These are phyloP conservation scores for Amanita polypyramis DNA, from an alignment of 768 basidiomycete species.

Conservation along the genomic window DNA sequence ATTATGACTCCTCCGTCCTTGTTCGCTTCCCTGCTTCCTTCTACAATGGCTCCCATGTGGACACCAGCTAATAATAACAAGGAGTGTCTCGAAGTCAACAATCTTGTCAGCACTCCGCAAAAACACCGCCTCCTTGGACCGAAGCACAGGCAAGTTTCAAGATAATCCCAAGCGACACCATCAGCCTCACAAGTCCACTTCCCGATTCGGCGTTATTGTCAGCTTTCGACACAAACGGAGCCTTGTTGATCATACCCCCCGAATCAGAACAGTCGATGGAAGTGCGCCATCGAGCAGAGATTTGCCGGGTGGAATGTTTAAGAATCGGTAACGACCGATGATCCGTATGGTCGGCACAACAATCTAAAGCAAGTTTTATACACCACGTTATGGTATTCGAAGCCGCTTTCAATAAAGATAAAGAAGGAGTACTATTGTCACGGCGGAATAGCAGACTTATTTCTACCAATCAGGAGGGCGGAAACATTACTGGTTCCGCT, in stretches of 20 bases:
- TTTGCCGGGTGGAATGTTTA: too few species aligned
- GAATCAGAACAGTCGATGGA: neutral
- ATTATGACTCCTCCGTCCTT: neutral
- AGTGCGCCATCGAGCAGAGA: neutral
- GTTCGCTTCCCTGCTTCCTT: neutral
- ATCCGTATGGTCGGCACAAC: too few species aligned
- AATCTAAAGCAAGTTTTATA: too few species aligned
- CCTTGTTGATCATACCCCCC: neutral
- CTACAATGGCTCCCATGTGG: neutral
- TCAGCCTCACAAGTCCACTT: neutral
- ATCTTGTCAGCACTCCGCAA: neutral
- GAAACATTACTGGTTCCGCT: too few species aligned
- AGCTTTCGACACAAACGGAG: neutral
- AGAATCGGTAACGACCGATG: too few species aligned
- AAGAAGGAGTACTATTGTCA: too few species aligned
- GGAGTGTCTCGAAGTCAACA: neutral
- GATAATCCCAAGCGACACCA: neutral
- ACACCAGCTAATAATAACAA: neutral
- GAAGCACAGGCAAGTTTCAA: neutral
- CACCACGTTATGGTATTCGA: too few species aligned
- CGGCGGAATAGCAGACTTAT: too few species aligned
- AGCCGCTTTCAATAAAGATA: too few species aligned
- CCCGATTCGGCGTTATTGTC: constrained; percentile 1
- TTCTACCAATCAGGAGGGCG: too few species aligned
- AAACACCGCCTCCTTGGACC: neutral